Conservation (phyloP, 2,329 filamentous ascomycete genomes). For the Alternaria ethzedia region DNA sequence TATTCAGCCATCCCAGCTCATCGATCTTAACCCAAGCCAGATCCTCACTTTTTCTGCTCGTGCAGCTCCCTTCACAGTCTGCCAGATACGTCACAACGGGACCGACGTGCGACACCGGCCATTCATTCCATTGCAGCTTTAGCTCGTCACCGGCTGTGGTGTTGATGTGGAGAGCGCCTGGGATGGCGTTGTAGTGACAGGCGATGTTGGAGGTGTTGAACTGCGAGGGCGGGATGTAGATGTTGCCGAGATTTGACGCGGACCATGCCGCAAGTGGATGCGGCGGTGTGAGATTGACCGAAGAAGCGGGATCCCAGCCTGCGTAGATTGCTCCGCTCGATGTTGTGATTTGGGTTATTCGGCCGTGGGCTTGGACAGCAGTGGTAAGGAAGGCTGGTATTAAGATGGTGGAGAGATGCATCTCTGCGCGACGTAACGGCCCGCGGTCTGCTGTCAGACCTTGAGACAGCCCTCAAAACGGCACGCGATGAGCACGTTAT, state of each 20-base stretch:
- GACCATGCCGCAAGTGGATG: conserved; percentile 30
- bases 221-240: conserved; percentile 26
- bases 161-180: conserved; percentile 57
- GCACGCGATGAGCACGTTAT: background rate
- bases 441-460: no score
- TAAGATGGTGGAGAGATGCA: no score
- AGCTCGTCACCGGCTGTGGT: conserved; percentile 64
- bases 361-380: conserved; percentile 20
- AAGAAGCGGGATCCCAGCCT: conserved; percentile 31
- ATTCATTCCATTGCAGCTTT: conserved; percentile 58
- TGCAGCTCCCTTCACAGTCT: conserved; percentile 26
- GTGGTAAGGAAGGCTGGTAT: background rate
- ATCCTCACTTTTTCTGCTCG: conserved; percentile 25
- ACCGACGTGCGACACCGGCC: conserved; percentile 42
- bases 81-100: conserved; percentile 45
- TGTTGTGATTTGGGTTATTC: conserved; percentile 31
- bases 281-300: background rate
- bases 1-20: conserved; percentile 34
- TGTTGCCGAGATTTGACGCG: conserved; percentile 33
- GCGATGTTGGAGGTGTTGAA: conserved; percentile 53
- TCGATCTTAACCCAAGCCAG: conserved; percentile 45
- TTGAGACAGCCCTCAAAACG: no score
- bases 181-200: conserved; percentile 63
- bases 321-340: conserved; percentile 22
- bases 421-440: no score